These are phyloP conservation scores for Leccinum rimulosum DNA, from an alignment of 768 basidiomycete species.

Conservation along the genomic window DNA sequence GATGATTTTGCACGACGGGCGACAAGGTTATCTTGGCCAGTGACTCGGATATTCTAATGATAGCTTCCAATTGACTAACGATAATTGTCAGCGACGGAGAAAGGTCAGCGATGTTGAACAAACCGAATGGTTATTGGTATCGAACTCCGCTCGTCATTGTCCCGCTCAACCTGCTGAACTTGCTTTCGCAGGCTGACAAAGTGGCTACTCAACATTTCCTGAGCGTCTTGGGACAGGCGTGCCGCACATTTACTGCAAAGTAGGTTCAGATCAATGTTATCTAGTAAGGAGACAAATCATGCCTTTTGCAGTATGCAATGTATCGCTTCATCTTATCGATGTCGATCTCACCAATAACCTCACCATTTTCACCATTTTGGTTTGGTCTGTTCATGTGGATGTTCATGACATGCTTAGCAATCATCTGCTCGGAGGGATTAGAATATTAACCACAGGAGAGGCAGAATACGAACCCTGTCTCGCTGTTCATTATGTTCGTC, in stretches of 20 bases:
- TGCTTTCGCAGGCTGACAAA: slow-evolving; percentile 92
- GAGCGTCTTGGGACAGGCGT: slow-evolving; percentile 86
- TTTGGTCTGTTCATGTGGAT: slow-evolving; percentile 95
- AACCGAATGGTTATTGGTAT: slow-evolving; percentile 98
- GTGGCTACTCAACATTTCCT: slow-evolving; percentile 95
- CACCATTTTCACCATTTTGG: slow-evolving; percentile 53
- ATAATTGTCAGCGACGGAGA: slow-evolving; percentile 3
- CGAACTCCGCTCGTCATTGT: slow-evolving; percentile 96
- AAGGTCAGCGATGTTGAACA: slow-evolving; percentile 24
- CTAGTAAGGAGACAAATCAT: slow-evolving; percentile 17
- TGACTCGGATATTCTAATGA: slow-evolving; percentile 97
- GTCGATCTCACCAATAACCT: slow-evolving; percentile 83
- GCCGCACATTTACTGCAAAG: slow-evolving; percentile 87
- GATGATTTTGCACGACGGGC: slow-evolving; percentile 81
- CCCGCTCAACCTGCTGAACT: slow-evolving; percentile 92
- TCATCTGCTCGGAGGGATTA: slow-evolving; percentile 53
- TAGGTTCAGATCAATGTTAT: slow-evolving; percentile 1
- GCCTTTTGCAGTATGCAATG: slow-evolving; percentile 95
- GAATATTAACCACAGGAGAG: not conserved
- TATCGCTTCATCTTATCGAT: slow-evolving; percentile 99
- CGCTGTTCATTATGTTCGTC: slow-evolving; percentile 96
- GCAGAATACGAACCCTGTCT: slow-evolving; percentile 61
- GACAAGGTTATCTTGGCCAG: slow-evolving; percentile 92
- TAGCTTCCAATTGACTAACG: slow-evolving; percentile 88
- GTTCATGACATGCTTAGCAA: slow-evolving; percentile 97